phyloP scores from a whole-genome alignment of 441 rosid genomes.

The Euphorbia corollata region DNA sequence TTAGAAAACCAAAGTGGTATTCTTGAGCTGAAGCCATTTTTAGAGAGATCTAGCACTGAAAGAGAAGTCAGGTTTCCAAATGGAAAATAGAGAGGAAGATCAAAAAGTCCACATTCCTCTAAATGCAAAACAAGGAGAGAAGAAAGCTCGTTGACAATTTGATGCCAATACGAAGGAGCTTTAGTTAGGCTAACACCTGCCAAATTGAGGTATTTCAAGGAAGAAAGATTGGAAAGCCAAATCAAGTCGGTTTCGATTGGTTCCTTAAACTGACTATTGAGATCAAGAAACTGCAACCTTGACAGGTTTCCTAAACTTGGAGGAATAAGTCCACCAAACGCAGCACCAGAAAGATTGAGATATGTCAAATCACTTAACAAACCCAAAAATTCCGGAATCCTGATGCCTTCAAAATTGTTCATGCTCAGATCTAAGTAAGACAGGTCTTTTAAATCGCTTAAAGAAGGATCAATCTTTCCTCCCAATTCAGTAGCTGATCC shows the following conservation, averaged over 20 bases:
- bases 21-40: not conserved
- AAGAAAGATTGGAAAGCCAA: not conserved
- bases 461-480: not conserved
- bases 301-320: conserved; percentile 7
- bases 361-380: not conserved
- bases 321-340: not conserved
- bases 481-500: not conserved
- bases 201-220: not conserved
- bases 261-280: not conserved
- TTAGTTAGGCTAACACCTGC: not conserved
- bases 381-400: not conserved
- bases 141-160: not conserved
- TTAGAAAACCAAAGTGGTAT: conserved; percentile 3
- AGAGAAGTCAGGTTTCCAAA: not conserved
- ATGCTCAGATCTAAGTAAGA: not conserved
- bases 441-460: not conserved
- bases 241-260: not conserved
- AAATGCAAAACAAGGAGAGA: not conserved
- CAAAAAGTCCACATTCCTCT: not conserved
- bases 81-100: not conserved
- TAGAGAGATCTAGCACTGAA: not conserved
- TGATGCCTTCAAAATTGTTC: not conserved
- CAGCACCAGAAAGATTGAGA: conserved; percentile 3
- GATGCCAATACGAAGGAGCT: not conserved
- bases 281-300: not conserved